Percentiles rank a stretch among this genome's conserved stretches.
phyloP scores from a whole-genome alignment of 441 rosid genomes.

The Jatropha multifida region DNA sequence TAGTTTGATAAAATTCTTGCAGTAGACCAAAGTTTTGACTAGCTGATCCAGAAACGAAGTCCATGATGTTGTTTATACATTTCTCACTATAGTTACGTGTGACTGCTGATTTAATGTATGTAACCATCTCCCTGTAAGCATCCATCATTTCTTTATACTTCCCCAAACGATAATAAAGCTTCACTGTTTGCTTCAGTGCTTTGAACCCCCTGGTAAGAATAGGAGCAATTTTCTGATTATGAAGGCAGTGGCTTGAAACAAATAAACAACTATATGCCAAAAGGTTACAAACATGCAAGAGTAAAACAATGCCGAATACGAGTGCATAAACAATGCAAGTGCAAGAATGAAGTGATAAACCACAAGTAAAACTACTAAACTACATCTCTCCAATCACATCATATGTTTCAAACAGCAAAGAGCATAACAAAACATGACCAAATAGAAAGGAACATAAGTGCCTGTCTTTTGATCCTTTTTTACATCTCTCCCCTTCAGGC shows the following conservation, averaged over 20 bases:
- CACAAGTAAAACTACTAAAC: not conserved
- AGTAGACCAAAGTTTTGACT: slow-evolving; percentile 85
- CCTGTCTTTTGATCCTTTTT: slow-evolving; percentile 7
- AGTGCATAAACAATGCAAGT: not conserved
- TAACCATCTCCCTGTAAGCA: slow-evolving; percentile 90
- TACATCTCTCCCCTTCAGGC: not conserved
- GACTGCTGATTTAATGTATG: slow-evolving; percentile 96
- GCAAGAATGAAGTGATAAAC: not conserved
- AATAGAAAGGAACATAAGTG: not conserved
- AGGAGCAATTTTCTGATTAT: slow-evolving; percentile 12
- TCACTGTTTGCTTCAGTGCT: slow-evolving; percentile 96
- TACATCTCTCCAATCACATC: not conserved
- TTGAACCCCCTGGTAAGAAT: slow-evolving; percentile 84
- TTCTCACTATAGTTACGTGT: slow-evolving; percentile 97
- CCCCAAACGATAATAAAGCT: slow-evolving; percentile 91
- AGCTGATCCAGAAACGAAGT: slow-evolving; percentile 98
- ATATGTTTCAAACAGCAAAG: not conserved
- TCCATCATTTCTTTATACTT: slow-evolving; percentile 94
- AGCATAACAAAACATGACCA: not conserved
- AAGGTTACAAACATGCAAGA: not conserved
- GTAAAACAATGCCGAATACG: not conserved
- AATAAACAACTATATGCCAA: not conserved
- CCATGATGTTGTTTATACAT: slow-evolving; percentile 98
- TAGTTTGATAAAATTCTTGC: slow-evolving; percentile 94
- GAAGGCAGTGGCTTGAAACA: not conserved